These are phyloP conservation scores for Stagonosporopsis tanaceti DNA, from an alignment of 2,329 filamentous ascomycete species.

Conservation along the genomic window DNA sequence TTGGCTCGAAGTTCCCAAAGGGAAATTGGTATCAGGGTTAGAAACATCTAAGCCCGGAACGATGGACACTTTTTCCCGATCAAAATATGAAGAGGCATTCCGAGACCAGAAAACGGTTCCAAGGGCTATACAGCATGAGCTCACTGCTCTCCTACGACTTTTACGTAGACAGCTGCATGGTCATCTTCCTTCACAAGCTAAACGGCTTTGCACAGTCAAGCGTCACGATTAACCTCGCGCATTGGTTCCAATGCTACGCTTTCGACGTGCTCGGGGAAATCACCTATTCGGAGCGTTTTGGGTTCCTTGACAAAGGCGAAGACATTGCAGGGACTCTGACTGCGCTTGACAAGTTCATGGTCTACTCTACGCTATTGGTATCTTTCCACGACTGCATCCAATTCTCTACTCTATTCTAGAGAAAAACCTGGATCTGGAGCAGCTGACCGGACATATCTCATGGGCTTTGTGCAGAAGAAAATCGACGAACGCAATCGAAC, in stretches of 20 bases:
- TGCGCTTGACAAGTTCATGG: constrained; percentile 44
- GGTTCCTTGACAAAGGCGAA: constrained; percentile 47
- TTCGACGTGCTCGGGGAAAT: constrained; percentile 55
- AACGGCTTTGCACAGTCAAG: constrained; percentile 14
- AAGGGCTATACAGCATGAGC: constrained; percentile 2
- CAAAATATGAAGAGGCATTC: constrained; percentile 2
- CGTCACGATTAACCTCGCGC: constrained; percentile 44
- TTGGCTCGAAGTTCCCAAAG: not conserved
- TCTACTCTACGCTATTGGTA: constrained; percentile 28
- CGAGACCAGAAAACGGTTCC: constrained; percentile 1
- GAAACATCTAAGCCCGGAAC: not conserved
- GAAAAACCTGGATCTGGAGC: constrained; percentile 12
- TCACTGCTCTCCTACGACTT: constrained; percentile 13
- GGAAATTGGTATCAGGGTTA: constrained; percentile 3
- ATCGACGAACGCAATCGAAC: constrained; percentile 5
- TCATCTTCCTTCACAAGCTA: constrained; percentile 11
- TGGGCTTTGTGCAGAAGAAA: constrained; percentile 15
- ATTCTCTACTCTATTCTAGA: constrained; percentile 15
- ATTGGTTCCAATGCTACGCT: constrained; percentile 53
- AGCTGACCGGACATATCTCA: constrained; percentile 19
- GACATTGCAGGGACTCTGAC: constrained; percentile 48
- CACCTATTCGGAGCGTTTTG: constrained; percentile 40
- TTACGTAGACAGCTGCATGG: constrained; percentile 49
- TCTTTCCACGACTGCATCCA: constrained; percentile 25
- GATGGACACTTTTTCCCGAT: constrained; percentile 1